These are phyloP conservation scores for Phragmites australis DNA, from an alignment of 176 grass and related monocot species.

Conservation along the genomic window DNA sequence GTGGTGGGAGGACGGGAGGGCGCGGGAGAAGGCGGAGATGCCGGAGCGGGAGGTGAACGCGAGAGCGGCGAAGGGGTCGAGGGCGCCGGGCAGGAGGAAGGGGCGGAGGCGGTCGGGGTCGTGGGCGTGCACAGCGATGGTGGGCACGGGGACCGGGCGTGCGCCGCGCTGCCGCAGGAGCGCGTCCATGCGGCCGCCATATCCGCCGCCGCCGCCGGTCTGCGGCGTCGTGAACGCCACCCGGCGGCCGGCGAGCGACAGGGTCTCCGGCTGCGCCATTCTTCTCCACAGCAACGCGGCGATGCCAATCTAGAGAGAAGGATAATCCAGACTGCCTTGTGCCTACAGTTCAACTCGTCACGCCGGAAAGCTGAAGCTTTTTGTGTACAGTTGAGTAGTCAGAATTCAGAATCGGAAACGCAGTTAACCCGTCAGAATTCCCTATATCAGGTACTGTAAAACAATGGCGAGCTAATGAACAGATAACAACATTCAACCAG, in stretches of 20 bases:
- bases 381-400: too few species aligned
- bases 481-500: too few species aligned
- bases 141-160: conserved; percentile 61
- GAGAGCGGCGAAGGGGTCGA: conserved; percentile 64
- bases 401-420: too few species aligned
- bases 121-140: conserved; percentile 55
- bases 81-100: conserved; percentile 47
- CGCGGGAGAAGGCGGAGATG: conserved; percentile 72
- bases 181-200: conserved; percentile 53
- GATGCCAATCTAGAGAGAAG: too few species aligned
- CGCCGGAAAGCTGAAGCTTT: too few species aligned
- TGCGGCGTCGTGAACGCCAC: conserved; percentile 83
- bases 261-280: conserved; percentile 41
- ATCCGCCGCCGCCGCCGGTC: conserved; percentile 27
- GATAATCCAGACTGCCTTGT: neutral
- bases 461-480: too few species aligned
- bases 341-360: too few species aligned
- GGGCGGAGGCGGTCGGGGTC: conserved; percentile 53
- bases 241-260: conserved; percentile 57
- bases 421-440: too few species aligned
- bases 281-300: neutral
- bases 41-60: conserved; percentile 87
- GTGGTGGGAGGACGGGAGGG: conserved; percentile 13
- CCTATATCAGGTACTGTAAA: too few species aligned
- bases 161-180: conserved; percentile 58